Evolutionary conservation across 192 early-diverging fungal genomes (phyloP), one percentile per base, ranked within the genome.

Genomic region (Umbelopsis ramanniana): DNA sequence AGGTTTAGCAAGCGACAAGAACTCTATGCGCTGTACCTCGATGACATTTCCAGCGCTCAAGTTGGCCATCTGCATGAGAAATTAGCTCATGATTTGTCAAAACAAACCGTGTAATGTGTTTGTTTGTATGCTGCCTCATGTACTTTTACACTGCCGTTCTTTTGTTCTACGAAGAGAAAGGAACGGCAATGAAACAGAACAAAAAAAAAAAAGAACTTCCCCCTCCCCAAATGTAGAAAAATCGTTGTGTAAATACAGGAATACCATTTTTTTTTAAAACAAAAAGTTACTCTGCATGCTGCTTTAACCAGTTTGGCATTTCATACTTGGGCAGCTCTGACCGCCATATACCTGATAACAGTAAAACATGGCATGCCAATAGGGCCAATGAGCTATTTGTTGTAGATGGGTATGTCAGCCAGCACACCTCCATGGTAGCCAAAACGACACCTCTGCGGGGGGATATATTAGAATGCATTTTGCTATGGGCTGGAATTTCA

Each of bases 351-450:
- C 40, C 46, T 15, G 53, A 46, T 26, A 79, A 24, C 24, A 80
- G 50, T 29, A 80, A 46, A 17, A 71, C n/a, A 46, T 79, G 75
- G 22, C 74, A 76, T 14, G 76, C 79, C 4, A 75, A 22, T n/a
- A 77, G 60, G 22, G 74, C 68, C 72, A 53, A 71, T 40, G 71
- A 77, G 35, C 71, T 72, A 21, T 46, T 79, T 8, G 29, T 38
- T 14, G 79, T 82, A 19, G 78, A 75, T 37, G 79, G 77, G 60
- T 78, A 79, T 9, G 72, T 72, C 21, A 78, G 46, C 76, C 74
- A 87, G 72, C 71, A 81, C 2, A 22, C 69, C 68, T 81, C 79
- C 1, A 81, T 74, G 4, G 82, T 74, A 46, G 74, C 80, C 15
- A 82, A 35, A 19, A 79, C 21, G 10, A 73, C 69, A 4, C 68